Evolutionary conservation across 257 asterid species (phyloP), one percentile per base, ranked within the genome.

Genomic region (Nicotiana knightiana): DNA sequence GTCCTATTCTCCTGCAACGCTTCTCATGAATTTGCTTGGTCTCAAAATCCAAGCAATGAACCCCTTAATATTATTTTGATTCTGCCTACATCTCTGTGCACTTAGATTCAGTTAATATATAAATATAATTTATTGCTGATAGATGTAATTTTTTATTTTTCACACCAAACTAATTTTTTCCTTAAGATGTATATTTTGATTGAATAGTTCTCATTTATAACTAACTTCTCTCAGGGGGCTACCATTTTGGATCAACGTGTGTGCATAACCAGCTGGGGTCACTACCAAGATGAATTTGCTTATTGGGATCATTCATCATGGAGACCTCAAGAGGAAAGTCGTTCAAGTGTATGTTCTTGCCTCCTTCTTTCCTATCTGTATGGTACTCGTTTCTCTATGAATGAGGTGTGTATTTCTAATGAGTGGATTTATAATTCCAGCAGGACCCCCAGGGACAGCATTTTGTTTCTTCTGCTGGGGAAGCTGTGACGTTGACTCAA

Each of bases 241-340:
- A 88, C 96, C 70, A 91, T 96, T 61, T 87, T 92, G 86, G 98
- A 94, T 85, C 99, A 93, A 84, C 95, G 93, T 43, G 97, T 96
- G 77, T 91, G 93, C 94, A 92, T 96, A 90, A 77, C 97, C 79
- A 91, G 90, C 64, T 94, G 99, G 97, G 97, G 97, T 61, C 90
- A 89, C 84, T 88, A 89, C 37, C 94, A 93, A 62, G 98, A 89
- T 37, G 93, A 88, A 82, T 80, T 83, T 84, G 85, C 85, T 81
- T 57, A 86, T 61, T 96, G 98, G 99, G 89, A 84, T 63, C 97
- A 59, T 73, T 75, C 94, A 80, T 81, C 97, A 18, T 93, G 97
- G 98, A 91, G 63, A 70, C 87, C 83, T 43, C 90, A 90, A 83
- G 97, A 90, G 5, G 97, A 84, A 73, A 91, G 88, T 87, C 78